Conservation (phyloP, 2,329 filamentous ascomycete genomes). For the Laburnicola sp. region DNA sequence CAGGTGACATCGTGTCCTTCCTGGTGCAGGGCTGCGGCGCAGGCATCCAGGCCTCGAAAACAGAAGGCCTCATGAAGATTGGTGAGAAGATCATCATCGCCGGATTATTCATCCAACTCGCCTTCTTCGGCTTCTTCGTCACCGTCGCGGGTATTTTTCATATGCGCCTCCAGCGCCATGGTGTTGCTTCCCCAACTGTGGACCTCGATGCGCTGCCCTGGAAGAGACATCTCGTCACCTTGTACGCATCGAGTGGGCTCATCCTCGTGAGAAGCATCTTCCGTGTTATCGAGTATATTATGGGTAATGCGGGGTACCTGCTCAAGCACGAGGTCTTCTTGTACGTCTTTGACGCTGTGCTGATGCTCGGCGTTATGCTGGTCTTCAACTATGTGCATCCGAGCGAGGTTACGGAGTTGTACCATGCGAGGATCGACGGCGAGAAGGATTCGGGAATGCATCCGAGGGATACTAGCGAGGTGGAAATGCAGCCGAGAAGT, state of each 20-base stretch:
- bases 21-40: slow-evolving; percentile 55
- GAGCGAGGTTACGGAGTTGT: slow-evolving; percentile 10
- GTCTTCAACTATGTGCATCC: slow-evolving; percentile 47
- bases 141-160: slow-evolving; percentile 56
- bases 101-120: slow-evolving; percentile 61
- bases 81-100: slow-evolving; percentile 60
- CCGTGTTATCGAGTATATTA: slow-evolving; percentile 53
- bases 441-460: neutral
- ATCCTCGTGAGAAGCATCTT: slow-evolving; percentile 56
- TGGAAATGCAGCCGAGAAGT: slow-evolving; percentile 2
- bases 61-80: slow-evolving; percentile 29
- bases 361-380: slow-evolving; percentile 50
- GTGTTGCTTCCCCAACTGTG: neutral
- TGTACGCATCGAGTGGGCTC: slow-evolving; percentile 51
- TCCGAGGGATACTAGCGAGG: neutral
- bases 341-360: slow-evolving; percentile 51
- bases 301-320: slow-evolving; percentile 52
- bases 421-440: slow-evolving; percentile 1
- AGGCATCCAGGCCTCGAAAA: slow-evolving; percentile 45
- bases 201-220: slow-evolving; percentile 20
- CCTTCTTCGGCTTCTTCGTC: slow-evolving; percentile 61
- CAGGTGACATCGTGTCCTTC: slow-evolving; percentile 59
- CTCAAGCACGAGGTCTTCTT: slow-evolving; percentile 49
- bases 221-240: slow-evolving; percentile 43
- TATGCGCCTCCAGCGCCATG: slow-evolving; percentile 37